phyloP scores from a whole-genome alignment of 768 basidiomycete species.

The Lentinula boryana region DNA sequence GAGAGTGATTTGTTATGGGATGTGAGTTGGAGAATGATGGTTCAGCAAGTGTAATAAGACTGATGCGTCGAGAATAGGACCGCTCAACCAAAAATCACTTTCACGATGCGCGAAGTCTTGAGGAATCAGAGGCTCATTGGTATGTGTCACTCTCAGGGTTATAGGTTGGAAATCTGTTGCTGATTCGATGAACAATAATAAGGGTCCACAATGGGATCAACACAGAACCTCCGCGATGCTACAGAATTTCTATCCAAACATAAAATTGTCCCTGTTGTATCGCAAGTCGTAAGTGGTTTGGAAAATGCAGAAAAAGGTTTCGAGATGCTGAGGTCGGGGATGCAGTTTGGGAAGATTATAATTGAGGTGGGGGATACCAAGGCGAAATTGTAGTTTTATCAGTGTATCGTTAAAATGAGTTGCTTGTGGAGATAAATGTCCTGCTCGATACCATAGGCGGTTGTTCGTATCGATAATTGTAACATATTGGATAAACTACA shows the following conservation, averaged over 20 bases:
- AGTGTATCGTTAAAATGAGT: too few species aligned
- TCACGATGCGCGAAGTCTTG: constrained; percentile 77
- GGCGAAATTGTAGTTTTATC: constrained; percentile 3
- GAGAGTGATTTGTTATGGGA: constrained; percentile 59
- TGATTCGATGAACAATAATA: too few species aligned
- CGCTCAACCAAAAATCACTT: constrained; percentile 45
- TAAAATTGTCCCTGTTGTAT: constrained; percentile 63
- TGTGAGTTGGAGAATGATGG: constrained; percentile 31
- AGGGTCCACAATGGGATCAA: constrained; percentile 87
- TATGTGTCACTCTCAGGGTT: constrained; percentile 16
- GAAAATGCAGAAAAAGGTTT: constrained; percentile 64
- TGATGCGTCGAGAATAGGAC: constrained; percentile 38
- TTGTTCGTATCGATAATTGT: too few species aligned
- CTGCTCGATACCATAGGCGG: too few species aligned
- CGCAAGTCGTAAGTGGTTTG: constrained; percentile 64
- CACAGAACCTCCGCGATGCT: constrained; percentile 64
- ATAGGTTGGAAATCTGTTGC: too few species aligned
- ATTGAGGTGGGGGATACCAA: constrained; percentile 33
- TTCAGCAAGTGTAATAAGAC: not conserved
- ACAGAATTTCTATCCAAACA: constrained; percentile 65
- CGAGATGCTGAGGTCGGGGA: constrained; percentile 52
- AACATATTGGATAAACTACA: too few species aligned
- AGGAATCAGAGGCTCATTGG: constrained; percentile 72
- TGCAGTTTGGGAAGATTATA: constrained; percentile 78
- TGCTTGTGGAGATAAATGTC: too few species aligned